phyloP scores from a whole-genome alignment of 257 asterid genomes.

The Solanum medicagineum region DNA sequence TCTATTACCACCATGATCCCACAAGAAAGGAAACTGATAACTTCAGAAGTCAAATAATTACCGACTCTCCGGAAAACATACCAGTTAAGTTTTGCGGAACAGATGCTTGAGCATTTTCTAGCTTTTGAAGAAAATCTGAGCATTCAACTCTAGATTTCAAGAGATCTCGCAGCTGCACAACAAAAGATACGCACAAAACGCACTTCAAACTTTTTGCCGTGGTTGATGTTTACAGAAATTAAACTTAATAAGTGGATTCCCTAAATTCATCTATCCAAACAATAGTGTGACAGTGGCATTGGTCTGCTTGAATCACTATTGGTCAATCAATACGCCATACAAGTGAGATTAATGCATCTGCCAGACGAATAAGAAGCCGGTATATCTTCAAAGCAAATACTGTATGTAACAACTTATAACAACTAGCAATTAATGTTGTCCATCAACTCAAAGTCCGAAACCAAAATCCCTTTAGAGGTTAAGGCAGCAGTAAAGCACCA shows the following conservation, averaged over 20 bases:
- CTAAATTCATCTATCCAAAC: neutral
- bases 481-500: neutral
- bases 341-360: neutral
- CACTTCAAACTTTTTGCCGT: neutral
- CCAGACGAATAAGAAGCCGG: neutral
- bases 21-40: neutral
- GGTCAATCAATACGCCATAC: neutral
- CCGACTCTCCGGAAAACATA: slow-evolving; percentile 10
- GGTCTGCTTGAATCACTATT: neutral
- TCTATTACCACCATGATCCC: neutral
- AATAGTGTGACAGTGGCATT: neutral
- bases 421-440: neutral
- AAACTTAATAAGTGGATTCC: neutral
- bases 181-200: neutral
- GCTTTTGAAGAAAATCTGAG: slow-evolving; percentile 81
- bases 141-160: slow-evolving; percentile 82
- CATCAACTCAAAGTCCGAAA: neutral
- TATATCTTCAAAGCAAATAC: neutral
- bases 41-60: neutral
- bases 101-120: slow-evolving; percentile 68
- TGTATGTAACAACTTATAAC: neutral
- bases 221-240: neutral
- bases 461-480: neutral
- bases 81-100: slow-evolving; percentile 54
- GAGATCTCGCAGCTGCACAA: slow-evolving; percentile 64